phyloP scores from a whole-genome alignment of 116 monocot species.

The Zostera marina region DNA sequence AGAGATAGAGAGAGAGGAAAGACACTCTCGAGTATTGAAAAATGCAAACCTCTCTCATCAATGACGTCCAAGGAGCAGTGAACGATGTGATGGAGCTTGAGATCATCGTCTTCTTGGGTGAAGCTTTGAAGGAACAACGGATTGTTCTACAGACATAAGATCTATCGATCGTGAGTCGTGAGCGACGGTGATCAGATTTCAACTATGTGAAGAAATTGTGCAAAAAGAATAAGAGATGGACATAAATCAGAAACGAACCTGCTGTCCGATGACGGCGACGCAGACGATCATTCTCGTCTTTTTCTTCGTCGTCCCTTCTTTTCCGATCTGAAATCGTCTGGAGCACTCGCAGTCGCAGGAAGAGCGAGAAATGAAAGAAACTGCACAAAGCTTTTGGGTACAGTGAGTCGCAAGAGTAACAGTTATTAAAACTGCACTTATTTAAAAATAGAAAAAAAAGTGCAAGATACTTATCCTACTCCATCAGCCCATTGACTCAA shows the following conservation, averaged over 20 bases:
- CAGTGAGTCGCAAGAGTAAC: neutral
- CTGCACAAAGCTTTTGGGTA: neutral
- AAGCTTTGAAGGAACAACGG: slow-evolving; percentile 94
- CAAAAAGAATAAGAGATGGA: neutral
- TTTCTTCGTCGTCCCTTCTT: neutral
- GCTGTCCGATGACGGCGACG: slow-evolving; percentile 82
- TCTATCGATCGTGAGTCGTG: no score
- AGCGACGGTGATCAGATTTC: neutral
- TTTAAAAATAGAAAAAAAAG: no score
- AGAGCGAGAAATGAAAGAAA: neutral
- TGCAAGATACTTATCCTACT: no score
- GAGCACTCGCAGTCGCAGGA: neutral
- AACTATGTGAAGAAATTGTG: neutral
- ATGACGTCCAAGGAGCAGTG: slow-evolving; percentile 91
- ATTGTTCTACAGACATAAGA: slow-evolving; percentile 40
- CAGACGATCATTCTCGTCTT: slow-evolving; percentile 60
- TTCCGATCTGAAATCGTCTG: neutral
- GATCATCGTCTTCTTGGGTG: slow-evolving; percentile 64
- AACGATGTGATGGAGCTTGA: slow-evolving; percentile 93
- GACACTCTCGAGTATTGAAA: neutral
- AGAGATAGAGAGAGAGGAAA: slow-evolving; percentile 1
- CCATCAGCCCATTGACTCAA: no score
- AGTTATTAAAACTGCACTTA: neutral
- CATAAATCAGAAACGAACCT: slow-evolving; percentile 25
- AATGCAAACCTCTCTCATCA: slow-evolving; percentile 66